Evolutionary conservation across 306 rosid species (phyloP), one percentile per base, ranked within the genome.

Genomic region (Acmispon strigosus): DNA sequence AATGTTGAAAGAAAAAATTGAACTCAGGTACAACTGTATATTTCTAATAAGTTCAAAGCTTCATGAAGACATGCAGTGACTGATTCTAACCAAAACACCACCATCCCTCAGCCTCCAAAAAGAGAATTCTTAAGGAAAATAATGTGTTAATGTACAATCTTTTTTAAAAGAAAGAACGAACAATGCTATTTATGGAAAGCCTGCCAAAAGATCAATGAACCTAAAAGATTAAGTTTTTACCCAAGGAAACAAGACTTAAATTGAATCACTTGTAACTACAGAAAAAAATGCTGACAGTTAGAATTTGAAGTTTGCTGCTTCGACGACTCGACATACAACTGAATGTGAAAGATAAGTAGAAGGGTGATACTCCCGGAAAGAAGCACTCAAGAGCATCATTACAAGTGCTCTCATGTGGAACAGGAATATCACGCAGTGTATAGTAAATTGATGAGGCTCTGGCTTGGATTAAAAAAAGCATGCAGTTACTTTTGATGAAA

Each of bases 341-440:
- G 85, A 59, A 76, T 87, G 88, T 14, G 96, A 87, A 60, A 72
- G 89, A 83, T 87, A 91, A 75, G 88, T 80, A 49, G 93, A 84
- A 66, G 91, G 84, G 70, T 91, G 84, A 73, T 74, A 57, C 73
- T 87, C 93, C 93, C 62, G 37, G 66, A 80, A 89, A 89, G 74
- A 92, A 89, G 1, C 11, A 58, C 75, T 86, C 24, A 57, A 92
- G 91, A 27, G 77, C 49, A 53, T 89, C 89, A 49, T 77, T 63
- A 75, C 84, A 84, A 49, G 81, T 81, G 52, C 85, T 68, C 68
- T 78, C 96, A 44, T 71, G 44, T 11, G 90, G 83, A 64, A 82
- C 80, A 41, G 97, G 97, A 86, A 87, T 81, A 68, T 80, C 34
- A 0, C 34, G 34, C 3, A 27, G 3, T 27, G 3, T 27, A 27